phyloP scores from a whole-genome alignment of 805 yeast species.

The Maudiozyma bulderi region DNA sequence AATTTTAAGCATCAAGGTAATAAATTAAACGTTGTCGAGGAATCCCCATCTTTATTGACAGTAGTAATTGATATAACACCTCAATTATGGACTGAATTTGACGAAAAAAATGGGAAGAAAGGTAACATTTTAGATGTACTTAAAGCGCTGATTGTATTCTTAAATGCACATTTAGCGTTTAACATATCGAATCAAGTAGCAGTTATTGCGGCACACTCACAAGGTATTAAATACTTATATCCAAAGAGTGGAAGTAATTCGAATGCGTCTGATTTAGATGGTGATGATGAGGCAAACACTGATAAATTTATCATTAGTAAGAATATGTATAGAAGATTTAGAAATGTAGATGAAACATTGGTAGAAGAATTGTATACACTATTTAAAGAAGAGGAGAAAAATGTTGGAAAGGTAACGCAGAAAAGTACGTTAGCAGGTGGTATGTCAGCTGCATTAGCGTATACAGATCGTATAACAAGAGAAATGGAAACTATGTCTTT shows the following conservation, averaged over 20 bases:
- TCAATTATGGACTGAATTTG: constrained; percentile 33
- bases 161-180: constrained; percentile 81
- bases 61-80: constrained; percentile 75
- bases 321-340: constrained; percentile 79
- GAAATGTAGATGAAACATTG: constrained; percentile 66
- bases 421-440: constrained; percentile 63
- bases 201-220: constrained; percentile 64
- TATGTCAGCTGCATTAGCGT: constrained; percentile 69
- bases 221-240: constrained; percentile 59
- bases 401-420: constrained; percentile 24
- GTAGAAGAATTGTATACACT: constrained; percentile 46
- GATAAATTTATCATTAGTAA: constrained; percentile 33
- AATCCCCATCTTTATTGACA: constrained; percentile 68
- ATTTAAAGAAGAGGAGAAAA: constrained; percentile 28
- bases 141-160: constrained; percentile 58
- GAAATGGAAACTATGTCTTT: constrained; percentile 36
- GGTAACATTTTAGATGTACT: constrained; percentile 49
- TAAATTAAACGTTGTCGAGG: constrained; percentile 33
- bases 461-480: constrained; percentile 58
- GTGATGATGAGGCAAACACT: background rate
- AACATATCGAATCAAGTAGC: constrained; percentile 80
- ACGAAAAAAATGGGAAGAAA: constrained; percentile 22
- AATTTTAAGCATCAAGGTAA: constrained; percentile 22
- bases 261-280: background rate
- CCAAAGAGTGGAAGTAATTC: constrained; percentile 36